Evolutionary conservation across 495 filamentous ascomycete species (phyloP).

Genomic region (Xylaria bambusicola): DNA sequence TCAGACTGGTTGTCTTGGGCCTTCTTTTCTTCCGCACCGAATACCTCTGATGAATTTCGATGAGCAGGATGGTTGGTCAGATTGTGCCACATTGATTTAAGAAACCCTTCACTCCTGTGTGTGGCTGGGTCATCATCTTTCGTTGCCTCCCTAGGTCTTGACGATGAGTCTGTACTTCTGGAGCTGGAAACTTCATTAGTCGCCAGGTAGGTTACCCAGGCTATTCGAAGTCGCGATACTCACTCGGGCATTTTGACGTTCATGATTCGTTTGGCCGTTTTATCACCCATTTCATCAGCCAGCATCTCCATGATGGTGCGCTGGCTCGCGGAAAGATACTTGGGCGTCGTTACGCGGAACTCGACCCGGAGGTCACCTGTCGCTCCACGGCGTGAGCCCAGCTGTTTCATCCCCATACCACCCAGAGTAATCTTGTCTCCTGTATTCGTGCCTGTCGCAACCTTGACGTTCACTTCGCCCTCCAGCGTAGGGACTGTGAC

Average conservation of each 20-base stretch:
- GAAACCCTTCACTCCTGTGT: conserved; percentile 77
- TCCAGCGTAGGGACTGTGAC: conserved; percentile 88
- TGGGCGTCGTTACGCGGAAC: conserved; percentile 93
- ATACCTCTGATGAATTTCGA: conserved; percentile 36
- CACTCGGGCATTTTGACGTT: conserved; percentile 47
- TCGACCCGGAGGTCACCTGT: conserved; percentile 88
- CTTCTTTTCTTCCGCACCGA: conserved; percentile 29
- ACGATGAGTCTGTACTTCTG: conserved; percentile 7
- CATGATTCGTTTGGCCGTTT: conserved; percentile 90
- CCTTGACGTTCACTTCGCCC: conserved; percentile 82
- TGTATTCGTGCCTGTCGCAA: conserved; percentile 86
- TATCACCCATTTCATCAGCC: conserved; percentile 90
- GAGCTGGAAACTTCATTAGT: conserved; percentile 8
- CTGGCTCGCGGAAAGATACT: conserved; percentile 86
- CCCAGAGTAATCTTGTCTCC: conserved; percentile 85
- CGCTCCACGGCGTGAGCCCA: conserved; percentile 55
- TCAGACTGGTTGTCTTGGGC: conserved; percentile 10
- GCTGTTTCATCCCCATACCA: conserved; percentile 89
- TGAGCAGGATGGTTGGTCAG: conserved; percentile 73
- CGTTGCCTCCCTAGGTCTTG: conserved; percentile 18
- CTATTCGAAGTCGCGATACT: conserved; percentile 12
- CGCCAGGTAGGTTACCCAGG: not conserved
- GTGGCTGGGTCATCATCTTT: conserved; percentile 41
- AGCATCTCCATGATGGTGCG: conserved; percentile 90
- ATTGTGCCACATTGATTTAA: conserved; percentile 87